phyloP scores from a whole-genome alignment of 768 basidiomycete species.

The Leccinum ochraceum region DNA sequence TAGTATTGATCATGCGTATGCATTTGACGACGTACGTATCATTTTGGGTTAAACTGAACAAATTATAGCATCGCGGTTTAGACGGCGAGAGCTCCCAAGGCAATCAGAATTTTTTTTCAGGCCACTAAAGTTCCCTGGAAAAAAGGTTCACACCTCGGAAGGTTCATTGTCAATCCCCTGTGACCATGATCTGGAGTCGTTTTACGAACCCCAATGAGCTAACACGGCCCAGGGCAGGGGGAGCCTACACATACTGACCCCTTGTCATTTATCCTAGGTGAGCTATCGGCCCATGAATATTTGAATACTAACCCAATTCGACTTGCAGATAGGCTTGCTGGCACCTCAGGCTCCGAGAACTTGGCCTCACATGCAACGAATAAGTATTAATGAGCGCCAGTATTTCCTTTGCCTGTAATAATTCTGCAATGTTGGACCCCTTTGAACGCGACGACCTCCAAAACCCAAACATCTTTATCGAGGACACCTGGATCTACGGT shows the following conservation, averaged over 20 bases:
- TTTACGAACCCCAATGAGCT: neutral
- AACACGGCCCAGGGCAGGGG: neutral
- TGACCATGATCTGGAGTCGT: no score
- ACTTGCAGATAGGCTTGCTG: neutral
- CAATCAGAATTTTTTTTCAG: no score
- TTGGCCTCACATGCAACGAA: no score
- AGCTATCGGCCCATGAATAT: neutral
- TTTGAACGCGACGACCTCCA: slow-evolving; percentile 8
- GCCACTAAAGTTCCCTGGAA: neutral
- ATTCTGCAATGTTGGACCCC: slow-evolving; percentile 18
- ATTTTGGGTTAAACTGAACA: no score
- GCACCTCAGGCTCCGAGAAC: no score
- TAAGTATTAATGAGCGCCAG: neutral
- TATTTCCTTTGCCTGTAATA: neutral
- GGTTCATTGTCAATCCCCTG: no score
- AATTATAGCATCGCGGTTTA: no score
- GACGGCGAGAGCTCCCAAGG: no score
- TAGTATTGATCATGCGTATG: no score
- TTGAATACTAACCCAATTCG: neutral
- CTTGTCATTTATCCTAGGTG: no score
- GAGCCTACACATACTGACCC: neutral
- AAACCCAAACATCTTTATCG: slow-evolving; percentile 18
- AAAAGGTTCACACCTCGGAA: neutral
- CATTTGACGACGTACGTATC: no score
- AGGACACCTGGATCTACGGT: slow-evolving; percentile 33